Conservation (phyloP, 2,329 filamentous ascomycete genomes). For the Claviceps paspali region DNA sequence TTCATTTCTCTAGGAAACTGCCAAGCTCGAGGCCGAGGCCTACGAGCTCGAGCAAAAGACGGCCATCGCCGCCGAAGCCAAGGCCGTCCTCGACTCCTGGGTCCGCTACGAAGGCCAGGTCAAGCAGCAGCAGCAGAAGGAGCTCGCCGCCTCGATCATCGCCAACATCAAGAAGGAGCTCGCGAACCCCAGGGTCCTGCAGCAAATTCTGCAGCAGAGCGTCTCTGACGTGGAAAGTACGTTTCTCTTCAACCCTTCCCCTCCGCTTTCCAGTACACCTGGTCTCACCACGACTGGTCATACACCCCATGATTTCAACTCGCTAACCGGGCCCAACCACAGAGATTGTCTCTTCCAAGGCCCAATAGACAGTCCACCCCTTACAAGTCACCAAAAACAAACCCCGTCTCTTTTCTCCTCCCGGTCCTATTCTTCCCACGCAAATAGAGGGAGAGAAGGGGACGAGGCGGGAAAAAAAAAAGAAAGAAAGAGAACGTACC, state of each 20-base stretch:
- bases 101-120: conserved; percentile 97
- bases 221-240: conserved; percentile 90
- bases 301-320: not conserved
- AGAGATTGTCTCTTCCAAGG: conserved; percentile 50
- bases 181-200: conserved; percentile 90
- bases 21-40: conserved; percentile 84
- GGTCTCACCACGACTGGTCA: not conserved
- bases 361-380: conserved; percentile 45
- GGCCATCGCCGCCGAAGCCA: conserved; percentile 81
- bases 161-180: conserved; percentile 98
- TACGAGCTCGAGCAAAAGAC: conserved; percentile 97
- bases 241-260: conserved; percentile 7
- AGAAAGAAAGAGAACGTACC: conserved; percentile 9
- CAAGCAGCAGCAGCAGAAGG: conserved; percentile 95
- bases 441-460: conserved; percentile 31
- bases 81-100: conserved; percentile 93
- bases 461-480: too few species aligned
- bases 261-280: too few species aligned
- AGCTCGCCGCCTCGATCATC: conserved; percentile 85
- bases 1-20: conserved; percentile 59
- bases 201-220: conserved; percentile 97
- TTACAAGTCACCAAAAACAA: too few species aligned
- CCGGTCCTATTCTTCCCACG: too few species aligned
- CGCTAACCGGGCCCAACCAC: conserved; percentile 18
- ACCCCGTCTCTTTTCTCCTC: too few species aligned